Base-by-base conservation (phyloP, 2,329 filamentous ascomycete genomes). In the Juglanconis oblonga region DNA sequence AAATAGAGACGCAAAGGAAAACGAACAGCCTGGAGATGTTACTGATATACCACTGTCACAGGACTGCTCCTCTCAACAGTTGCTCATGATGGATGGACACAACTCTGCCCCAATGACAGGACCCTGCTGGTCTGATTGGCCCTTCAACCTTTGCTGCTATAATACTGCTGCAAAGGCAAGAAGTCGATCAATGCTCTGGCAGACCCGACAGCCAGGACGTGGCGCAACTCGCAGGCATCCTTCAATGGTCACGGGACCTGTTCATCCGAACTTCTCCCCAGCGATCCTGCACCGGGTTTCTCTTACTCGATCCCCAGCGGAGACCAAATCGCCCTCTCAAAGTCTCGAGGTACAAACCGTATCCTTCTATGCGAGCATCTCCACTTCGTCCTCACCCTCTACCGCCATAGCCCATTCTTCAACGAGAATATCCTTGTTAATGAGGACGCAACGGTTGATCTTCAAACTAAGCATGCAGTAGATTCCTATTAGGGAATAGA, bases 321-420 rank as follows among this genome's bases (percentile, higher is more conserved):
- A 55, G 38, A 35, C 45, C n/a, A 35, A 13, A 24, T 38, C 32
- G 47, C 33, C 10, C 42, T 32, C 24, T 48, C 36, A 6, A 57
- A 45, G 45, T 51, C 36, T 42, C 38, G 33, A 61, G 45, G 45
- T 57, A 55, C 59, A 55, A 54, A 32, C 14, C 14, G 32, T 56
- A 62, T 55, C 47, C 42, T 42, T 49, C 32, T 59, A 59, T 48
- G 36, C 48, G 48, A 36, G 50, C 48, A 29, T 35, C 33, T 5
- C 57, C 40, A n/a, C 40, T 13, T 29, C 33, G 29, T 6, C 17
- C 48, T 33, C 17, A 35, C 52, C 38, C 47, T 50, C 14, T 45
- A 52, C 17, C 13, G 29, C 40, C 40, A 56, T 36, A 24, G 5
- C 10, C n/a, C 29, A 59, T 59, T 55, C 52, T 52, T 29, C 52